Evolutionary conservation across 805 yeast genomes (phyloP), one percentile per base, ranked within the genome.

Genomic region (Jamesozyma rosinii): DNA sequence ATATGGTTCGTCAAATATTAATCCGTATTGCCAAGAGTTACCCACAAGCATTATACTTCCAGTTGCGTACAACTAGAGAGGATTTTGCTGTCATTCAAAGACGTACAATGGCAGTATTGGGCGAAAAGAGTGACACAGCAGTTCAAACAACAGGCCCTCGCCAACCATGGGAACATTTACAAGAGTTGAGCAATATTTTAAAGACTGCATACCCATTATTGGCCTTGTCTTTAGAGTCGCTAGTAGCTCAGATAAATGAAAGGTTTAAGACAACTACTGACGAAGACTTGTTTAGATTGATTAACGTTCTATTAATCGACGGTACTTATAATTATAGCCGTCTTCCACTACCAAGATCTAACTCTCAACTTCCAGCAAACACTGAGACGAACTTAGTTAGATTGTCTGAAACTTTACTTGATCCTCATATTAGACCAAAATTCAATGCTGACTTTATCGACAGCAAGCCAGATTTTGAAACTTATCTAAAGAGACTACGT

Each of bases 21-120:
- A 83, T 88, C 42, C 74, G 92, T 51, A 92, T 92, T 57, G 98
- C 98, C 1, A 92, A 92, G 68, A 81, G 88, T 42, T 94, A 84
- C 65, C 99, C 99, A 1, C 99, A 92, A 65, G 96, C 98, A 0
- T 72, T 92, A 44, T 97, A 92, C 57, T 92, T 89, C 79, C 97
- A 89, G 57, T 71, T 92, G 53, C 72, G 98, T 44, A 92, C 98
- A 1, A 86, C 97, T 0, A 85, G 84, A 59, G 99, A 92, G 59
- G 98, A 92, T 53, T 86, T 81, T 63, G 81, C 88, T 3, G 88
- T 84, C 2, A 74, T 88, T 42, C 95, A 88, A 60, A 74, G 90
- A 44, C 95, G 86, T 60, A 76, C 79, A 1, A 51, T 68, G 63
- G 75, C 72, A 21, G 76, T 74, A 14, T 67, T 74, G 42, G 53